Conservation (phyloP, 352 stramenopile species). For the Pythium periplocum region DNA sequence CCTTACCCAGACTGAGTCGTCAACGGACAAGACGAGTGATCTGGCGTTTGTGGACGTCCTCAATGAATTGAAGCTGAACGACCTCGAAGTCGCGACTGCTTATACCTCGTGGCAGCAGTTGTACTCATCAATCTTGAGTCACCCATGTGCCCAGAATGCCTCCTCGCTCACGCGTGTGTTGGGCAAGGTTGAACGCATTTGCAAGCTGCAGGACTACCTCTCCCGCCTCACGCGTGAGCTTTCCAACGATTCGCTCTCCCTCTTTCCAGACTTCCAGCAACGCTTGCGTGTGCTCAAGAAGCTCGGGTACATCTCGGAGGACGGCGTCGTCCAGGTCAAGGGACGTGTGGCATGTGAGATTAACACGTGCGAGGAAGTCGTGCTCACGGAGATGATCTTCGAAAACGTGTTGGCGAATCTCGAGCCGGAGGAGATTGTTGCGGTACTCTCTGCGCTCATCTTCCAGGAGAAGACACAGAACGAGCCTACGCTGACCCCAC, state of each 20-base stretch:
- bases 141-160: slow-evolving; percentile 33
- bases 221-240: slow-evolving; percentile 49
- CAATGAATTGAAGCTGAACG: slow-evolving; percentile 71
- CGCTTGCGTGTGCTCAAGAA: slow-evolving; percentile 89
- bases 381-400: slow-evolving; percentile 99
- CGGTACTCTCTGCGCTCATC: slow-evolving; percentile 93
- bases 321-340: slow-evolving; percentile 92
- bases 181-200: slow-evolving; percentile 66
- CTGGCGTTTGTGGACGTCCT: slow-evolving; percentile 64
- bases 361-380: slow-evolving; percentile 97
- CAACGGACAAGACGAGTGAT: slow-evolving; percentile 29
- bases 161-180: slow-evolving; percentile 36
- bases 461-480: slow-evolving; percentile 94
- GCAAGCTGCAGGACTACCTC: slow-evolving; percentile 68
- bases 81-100: slow-evolving; percentile 66
- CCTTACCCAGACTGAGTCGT: slow-evolving; percentile 64
- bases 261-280: slow-evolving; percentile 98
- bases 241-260: slow-evolving; percentile 87
- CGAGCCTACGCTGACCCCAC: slow-evolving; percentile 64
- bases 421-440: slow-evolving; percentile 96
- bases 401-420: slow-evolving; percentile 96
- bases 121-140: slow-evolving; percentile 40
- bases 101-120: slow-evolving; percentile 61
- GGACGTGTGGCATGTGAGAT: slow-evolving; percentile 97
- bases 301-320: slow-evolving; percentile 92